Evolutionary conservation across 306 rosid genomes (phyloP).

Genomic region (Medicago arabica): DNA sequence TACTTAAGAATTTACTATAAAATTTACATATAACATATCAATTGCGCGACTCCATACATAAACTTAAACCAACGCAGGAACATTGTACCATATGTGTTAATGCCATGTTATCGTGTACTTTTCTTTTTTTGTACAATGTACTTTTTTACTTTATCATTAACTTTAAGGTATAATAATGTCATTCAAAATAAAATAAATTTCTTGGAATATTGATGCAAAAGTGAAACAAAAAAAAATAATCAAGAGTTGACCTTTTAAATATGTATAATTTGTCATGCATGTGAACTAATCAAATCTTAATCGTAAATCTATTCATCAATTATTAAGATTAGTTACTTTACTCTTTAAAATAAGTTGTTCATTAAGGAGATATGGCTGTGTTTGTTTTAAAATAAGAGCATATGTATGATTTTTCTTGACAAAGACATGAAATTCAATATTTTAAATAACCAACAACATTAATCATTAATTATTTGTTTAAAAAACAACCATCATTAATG

Average conservation of each 20-base stretch:
- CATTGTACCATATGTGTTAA: no score
- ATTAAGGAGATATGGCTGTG: not conserved
- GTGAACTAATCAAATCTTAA: not conserved
- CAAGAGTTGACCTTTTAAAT: not conserved
- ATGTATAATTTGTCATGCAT: not conserved
- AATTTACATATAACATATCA: no score
- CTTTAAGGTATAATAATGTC: not conserved
- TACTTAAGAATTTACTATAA: no score
- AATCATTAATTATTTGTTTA: not conserved
- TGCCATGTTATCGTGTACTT: no score
- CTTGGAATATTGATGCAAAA: not conserved
- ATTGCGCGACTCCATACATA: no score
- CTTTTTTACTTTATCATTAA: not conserved
- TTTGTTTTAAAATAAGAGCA: not conserved
- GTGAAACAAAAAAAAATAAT: not conserved
- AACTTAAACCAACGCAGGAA: no score
- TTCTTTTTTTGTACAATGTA: no score
- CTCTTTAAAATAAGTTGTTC: not conserved
- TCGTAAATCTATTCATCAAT: not conserved
- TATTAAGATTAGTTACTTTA: not conserved
- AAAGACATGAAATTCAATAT: not conserved
- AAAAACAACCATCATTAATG: not conserved
- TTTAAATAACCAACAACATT: not conserved
- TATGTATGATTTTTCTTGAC: not conserved
- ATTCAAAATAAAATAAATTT: not conserved